A percentile compares a stretch with the other conserved stretches of the same genome.
Evolutionary conservation across 2,329 filamentous ascomycete genomes (phyloP).

Genomic region (Emericellopsis cladophorae): DNA sequence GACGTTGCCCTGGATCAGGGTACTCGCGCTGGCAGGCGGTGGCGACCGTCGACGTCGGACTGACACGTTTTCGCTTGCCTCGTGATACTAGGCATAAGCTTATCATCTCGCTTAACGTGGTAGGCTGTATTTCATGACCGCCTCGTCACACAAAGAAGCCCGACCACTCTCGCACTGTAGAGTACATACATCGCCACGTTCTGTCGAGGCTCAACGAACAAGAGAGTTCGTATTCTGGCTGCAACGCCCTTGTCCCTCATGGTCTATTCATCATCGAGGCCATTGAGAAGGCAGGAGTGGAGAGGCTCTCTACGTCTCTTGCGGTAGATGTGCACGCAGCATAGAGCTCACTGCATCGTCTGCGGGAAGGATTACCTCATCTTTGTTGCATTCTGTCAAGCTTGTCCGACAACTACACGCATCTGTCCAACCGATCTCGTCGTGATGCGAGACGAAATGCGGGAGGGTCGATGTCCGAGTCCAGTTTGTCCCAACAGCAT

Average conservation of each 20-base stretch:
- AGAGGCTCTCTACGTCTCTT: not conserved
- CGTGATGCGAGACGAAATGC: slow-evolving; percentile 29
- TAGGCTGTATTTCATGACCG: no score
- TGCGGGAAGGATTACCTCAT: slow-evolving; percentile 47
- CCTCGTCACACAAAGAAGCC: no score
- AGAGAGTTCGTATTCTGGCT: no score
- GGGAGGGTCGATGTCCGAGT: slow-evolving; percentile 42
- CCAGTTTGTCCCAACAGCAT: slow-evolving; percentile 46
- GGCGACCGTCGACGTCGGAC: no score
- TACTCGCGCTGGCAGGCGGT: no score
- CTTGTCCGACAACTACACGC: slow-evolving; percentile 34
- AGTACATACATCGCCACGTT: not conserved
- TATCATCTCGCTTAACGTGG: not conserved
- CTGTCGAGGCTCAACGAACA: not conserved
- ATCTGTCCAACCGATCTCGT: slow-evolving; percentile 31
- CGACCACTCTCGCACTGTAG: not conserved
- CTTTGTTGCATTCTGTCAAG: slow-evolving; percentile 43
- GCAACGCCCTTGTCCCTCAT: no score
- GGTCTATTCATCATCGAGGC: no score
- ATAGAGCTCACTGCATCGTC: slow-evolving; percentile 42
- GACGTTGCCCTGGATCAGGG: no score
- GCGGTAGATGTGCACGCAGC: slow-evolving; percentile 46
- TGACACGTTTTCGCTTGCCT: no score
- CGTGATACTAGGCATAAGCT: not conserved
- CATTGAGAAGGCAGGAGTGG: no score